Evolutionary conservation across 225 moss, liverwort and hornwort species (phyloP).

Genomic region (Pleurozium schreberi): DNA sequence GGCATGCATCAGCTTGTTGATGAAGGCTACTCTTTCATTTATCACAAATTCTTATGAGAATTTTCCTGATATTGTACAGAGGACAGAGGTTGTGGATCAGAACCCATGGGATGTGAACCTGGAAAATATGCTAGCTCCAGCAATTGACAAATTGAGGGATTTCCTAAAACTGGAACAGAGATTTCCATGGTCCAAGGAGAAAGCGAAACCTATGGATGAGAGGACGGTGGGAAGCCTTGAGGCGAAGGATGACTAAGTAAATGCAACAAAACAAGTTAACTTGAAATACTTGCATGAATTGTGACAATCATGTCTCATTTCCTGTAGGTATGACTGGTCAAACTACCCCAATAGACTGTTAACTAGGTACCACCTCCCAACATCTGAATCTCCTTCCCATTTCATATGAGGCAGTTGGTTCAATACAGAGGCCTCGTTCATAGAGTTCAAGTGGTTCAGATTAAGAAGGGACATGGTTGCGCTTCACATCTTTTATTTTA

Average conservation of each 20-base stretch:
- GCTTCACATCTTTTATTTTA: too few relatives aligned
- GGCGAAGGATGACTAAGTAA: neutral
- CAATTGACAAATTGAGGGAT: slow-evolving; percentile 71
- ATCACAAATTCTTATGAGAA: neutral
- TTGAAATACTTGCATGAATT: neutral
- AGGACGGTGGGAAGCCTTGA: slow-evolving; percentile 1
- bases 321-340: too few relatives aligned
- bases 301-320: too few relatives aligned
- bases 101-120: slow-evolving; percentile 71
- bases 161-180: slow-evolving; percentile 53
- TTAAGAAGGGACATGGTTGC: too few relatives aligned
- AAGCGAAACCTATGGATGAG: slow-evolving; percentile 3
- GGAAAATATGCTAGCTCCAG: slow-evolving; percentile 71
- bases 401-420: too few relatives aligned
- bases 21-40: neutral
- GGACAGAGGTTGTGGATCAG: slow-evolving; percentile 85
- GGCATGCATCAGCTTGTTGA: neutral
- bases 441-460: too few relatives aligned
- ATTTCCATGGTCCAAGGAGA: slow-evolving; percentile 33
- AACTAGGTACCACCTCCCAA: too few relatives aligned
- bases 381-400: too few relatives aligned
- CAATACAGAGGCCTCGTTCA: too few relatives aligned
- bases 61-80: slow-evolving; percentile 26
- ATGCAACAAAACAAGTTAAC: neutral
- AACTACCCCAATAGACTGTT: too few relatives aligned